Evolutionary conservation across 192 early-diverging fungal genomes (phyloP).

Genomic region (Gonapodya prolifera): DNA sequence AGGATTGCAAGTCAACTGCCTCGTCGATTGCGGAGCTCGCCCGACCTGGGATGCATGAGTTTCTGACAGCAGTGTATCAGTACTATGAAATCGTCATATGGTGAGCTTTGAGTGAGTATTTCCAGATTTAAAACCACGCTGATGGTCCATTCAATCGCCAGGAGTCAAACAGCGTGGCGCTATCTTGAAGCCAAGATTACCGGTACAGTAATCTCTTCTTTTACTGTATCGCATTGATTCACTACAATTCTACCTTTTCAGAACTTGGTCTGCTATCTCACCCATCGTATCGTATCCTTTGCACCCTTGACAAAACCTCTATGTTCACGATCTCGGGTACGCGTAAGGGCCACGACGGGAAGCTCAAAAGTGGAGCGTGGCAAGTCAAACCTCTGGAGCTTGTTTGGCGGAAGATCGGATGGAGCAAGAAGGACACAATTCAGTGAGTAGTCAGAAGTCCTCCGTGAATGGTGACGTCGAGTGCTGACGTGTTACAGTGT

Average conservation of each 20-base stretch:
- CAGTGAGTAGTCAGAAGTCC: too few relatives aligned
- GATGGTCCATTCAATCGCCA: too few relatives aligned
- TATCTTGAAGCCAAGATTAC: constrained; percentile 64
- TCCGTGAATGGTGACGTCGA: too few relatives aligned
- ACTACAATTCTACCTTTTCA: too few relatives aligned
- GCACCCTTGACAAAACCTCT: constrained; percentile 50
- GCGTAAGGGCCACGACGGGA: constrained; percentile 25
- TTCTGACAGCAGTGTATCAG: constrained; percentile 46
- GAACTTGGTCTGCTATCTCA: too few relatives aligned
- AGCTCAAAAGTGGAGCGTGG: constrained; percentile 35
- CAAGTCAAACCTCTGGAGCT: constrained; percentile 57
- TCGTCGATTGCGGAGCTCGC: constrained; percentile 43
- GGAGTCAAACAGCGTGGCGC: constrained; percentile 57
- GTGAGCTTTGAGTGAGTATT: constrained; percentile 22
- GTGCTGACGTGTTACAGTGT: too few relatives aligned
- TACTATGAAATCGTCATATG: constrained; percentile 65
- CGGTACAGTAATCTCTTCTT: too few relatives aligned
- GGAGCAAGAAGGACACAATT: too few relatives aligned
- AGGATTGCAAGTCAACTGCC: constrained; percentile 41
- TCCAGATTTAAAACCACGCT: neutral
- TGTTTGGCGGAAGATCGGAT: constrained; percentile 17
- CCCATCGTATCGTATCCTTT: constrained; percentile 1
- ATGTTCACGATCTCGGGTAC: constrained; percentile 52
- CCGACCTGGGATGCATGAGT: constrained; percentile 48
- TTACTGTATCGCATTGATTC: too few relatives aligned